A percentile compares a stretch with the other conserved stretches of the same genome.
Evolutionary conservation across 2,329 filamentous ascomycete species (phyloP).

Genomic region (Paramyrothecium sp.): DNA sequence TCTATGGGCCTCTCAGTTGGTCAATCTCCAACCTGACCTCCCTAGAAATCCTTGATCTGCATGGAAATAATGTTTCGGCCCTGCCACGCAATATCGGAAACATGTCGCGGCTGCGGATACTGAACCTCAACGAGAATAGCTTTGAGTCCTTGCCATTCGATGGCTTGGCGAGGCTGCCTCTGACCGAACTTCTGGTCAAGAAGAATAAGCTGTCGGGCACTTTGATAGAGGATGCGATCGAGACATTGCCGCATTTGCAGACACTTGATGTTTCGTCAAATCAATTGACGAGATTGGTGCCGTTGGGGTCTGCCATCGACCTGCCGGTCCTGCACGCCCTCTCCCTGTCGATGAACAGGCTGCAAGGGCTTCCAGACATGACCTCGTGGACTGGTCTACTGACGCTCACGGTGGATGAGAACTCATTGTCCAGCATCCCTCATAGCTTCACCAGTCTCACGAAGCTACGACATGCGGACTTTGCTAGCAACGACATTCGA

Average conservation of each 20-base stretch:
- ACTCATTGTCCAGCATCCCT: constrained; percentile 74
- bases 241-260: constrained; percentile 64
- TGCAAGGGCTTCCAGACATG: constrained; percentile 71
- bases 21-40: constrained; percentile 63
- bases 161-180: constrained; percentile 62
- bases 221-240: constrained; percentile 64
- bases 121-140: constrained; percentile 80
- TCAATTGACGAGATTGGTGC: constrained; percentile 57
- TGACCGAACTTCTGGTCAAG: constrained; percentile 71
- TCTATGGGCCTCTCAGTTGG: constrained; percentile 66
- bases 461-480: constrained; percentile 73
- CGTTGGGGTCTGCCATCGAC: constrained; percentile 44
- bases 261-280: constrained; percentile 78
- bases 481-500: constrained; percentile 81
- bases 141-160: constrained; percentile 71
- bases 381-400: constrained; percentile 71
- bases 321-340: constrained; percentile 73
- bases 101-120: constrained; percentile 66
- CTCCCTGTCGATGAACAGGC: constrained; percentile 76
- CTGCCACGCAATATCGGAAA: constrained; percentile 68
- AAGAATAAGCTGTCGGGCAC: constrained; percentile 77
- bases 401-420: constrained; percentile 77
- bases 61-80: constrained; percentile 72
- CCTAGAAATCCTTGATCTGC: constrained; percentile 79
- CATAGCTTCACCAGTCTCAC: constrained; percentile 68